Base-by-base conservation (phyloP, 129 eudicot genomes). In the Flaveria sonorensis region DNA sequence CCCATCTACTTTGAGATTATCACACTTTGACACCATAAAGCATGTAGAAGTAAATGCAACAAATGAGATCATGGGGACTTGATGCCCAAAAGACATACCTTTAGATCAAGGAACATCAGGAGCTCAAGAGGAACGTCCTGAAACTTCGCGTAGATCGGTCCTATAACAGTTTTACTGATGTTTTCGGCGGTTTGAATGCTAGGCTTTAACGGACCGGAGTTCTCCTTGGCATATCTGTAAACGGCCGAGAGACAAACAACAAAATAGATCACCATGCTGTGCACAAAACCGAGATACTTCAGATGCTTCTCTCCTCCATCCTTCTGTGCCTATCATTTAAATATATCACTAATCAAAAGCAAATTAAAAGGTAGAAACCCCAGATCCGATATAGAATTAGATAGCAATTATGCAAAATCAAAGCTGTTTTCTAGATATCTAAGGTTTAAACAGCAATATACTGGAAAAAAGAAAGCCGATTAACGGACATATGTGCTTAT, bases 271-370 rank as follows among this genome's bases (percentile, higher is more conserved):
- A 81, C 87, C 10, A 86, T 80, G 10, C 53, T 81, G 84, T 90
- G 88, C 26, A 90, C 90, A 75, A 93, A 90, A 42, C 88, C 96
- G 0, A 93, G 89, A 77, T 90, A 76, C 79, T 87, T 93, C 13
- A 93, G 85, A 26, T 80, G 81, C 72, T 83, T 76, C 79, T 81
- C 95, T 42, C 90, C 83, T 56, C 68, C 83, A 26, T 80, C 92
- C 15, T 73, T 82, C 71, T 81, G 83, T 72, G 79, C 89, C 92
- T 86, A 77, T 74, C 77, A 45, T 57, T 3, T 79, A 51, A 71
- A 14, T 70, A 32, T 20, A 46, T 42, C 75, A 57, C 28, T 10
- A n/a, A 39, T 52, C 12, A 20, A 26, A 53, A 18, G 40, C 40
- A 36, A 5, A 0, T 36, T 36, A 7, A 36, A 36, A 45, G 26